phyloP scores from a whole-genome alignment of 805 yeast genomes.

The Saccharomycopsis selenospora region DNA sequence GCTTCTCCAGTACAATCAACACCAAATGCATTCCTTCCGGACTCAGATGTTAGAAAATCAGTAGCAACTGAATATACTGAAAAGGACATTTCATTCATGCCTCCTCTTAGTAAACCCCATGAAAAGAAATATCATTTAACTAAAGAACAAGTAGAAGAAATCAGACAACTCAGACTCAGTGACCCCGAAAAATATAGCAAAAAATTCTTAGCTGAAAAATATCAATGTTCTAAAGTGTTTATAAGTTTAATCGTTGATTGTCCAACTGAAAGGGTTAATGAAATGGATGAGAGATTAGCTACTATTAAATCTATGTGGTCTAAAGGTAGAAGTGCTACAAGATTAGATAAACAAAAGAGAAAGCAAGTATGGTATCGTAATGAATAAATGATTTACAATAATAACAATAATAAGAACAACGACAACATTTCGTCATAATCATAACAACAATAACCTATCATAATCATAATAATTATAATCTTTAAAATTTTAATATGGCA shows the following conservation, averaged over 20 bases:
- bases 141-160: conserved; percentile 50
- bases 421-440: no score
- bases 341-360: conserved; percentile 53
- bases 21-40: conserved; percentile 64
- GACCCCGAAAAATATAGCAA: conserved; percentile 63
- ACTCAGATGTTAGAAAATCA: conserved; percentile 48
- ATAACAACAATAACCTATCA: no score
- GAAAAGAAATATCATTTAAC: conserved; percentile 48
- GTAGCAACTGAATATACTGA: conserved; percentile 25
- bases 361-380: conserved; percentile 55
- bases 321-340: conserved; percentile 39
- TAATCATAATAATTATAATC: no score
- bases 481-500: no score
- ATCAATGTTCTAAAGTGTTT: conserved; percentile 42
- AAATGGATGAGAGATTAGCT: conserved; percentile 41
- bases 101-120: conserved; percentile 30
- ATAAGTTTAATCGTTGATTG: conserved; percentile 49
- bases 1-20: conserved; percentile 32
- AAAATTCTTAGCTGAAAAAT: conserved; percentile 53
- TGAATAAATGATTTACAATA: conserved; percentile 1
- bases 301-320: conserved; percentile 44
- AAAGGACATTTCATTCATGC: conserved; percentile 30
- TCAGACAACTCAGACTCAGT: conserved; percentile 43
- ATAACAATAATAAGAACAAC: not conserved
- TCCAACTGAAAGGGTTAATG: conserved; percentile 33